Evolutionary conservation across 2,329 filamentous ascomycete species (phyloP).

Genomic region (Cladophialophora carrionii): DNA sequence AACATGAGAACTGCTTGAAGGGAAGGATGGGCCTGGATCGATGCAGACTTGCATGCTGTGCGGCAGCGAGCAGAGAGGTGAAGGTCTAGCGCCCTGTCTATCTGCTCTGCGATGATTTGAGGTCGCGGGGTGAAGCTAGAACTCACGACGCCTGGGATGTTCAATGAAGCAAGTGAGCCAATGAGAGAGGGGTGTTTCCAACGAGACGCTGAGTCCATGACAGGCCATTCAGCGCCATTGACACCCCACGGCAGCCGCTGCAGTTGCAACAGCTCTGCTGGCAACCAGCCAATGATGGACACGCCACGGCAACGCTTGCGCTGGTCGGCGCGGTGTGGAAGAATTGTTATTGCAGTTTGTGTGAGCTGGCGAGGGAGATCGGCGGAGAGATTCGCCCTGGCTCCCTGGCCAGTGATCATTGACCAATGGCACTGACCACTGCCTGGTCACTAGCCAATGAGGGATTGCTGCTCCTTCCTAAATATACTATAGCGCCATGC

Average conservation of each 20-base stretch:
- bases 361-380: conserved; percentile 4
- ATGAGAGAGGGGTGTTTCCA: background rate
- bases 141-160: conserved; percentile 4
- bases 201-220: background rate
- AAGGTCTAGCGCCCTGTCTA: conserved; percentile 15
- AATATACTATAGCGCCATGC: conserved; percentile 2
- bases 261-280: background rate
- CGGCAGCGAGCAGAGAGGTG: conserved; percentile 17
- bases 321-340: conserved; percentile 1
- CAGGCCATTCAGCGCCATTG: background rate
- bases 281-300: background rate
- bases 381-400: conserved; percentile 3
- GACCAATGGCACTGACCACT: background rate
- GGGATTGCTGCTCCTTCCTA: background rate
- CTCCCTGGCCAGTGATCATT: too few relatives aligned
- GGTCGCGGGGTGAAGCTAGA: conserved; percentile 4
- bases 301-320: background rate
- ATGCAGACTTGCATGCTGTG: conserved; percentile 1
- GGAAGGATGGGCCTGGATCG: conserved; percentile 1
- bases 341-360: conserved; percentile 4
- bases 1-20: conserved; percentile 4
- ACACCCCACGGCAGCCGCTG: background rate
- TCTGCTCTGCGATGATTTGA: conserved; percentile 3
- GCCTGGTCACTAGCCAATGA: background rate
- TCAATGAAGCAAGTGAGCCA: background rate